Evolutionary conservation across 139 green algal species (phyloP), one percentile per base, ranked within the genome.

Genomic region (Desmodesmus armatus): DNA sequence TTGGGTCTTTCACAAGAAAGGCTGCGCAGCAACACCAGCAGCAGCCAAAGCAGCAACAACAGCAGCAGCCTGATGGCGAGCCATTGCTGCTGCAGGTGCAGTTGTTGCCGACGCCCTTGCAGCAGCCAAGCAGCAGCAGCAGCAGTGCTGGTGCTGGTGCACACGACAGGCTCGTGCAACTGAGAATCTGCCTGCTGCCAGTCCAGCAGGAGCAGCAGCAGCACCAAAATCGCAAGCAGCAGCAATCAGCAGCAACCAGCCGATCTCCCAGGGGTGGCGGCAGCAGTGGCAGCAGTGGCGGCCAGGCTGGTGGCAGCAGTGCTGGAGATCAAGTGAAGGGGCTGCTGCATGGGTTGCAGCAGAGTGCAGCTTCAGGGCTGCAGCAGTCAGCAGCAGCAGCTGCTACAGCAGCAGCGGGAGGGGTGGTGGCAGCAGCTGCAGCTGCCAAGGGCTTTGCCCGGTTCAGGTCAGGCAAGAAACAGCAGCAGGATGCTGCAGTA

Each of bases 351-450:
- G 76, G 53, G 21, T 9, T 82, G 55, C 76, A 71, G 11, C 77
- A 83, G 41, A 58, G 58, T 60, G 77, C 77, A 62, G 58, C 60
- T 37, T 47, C 73, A 27, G 73, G 73, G 5, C 73, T 69, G 11
- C 47, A 80, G 15, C 33, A 69, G 9, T 69, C 31, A 23, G 76
- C 55, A n/a, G 55, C 76, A 82, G 76, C 76, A 82, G 76, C 76
- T 39, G 53, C 55, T 2, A 55, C 29, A 11, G 76, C 76, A 55
- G 55, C 58, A 7, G 39, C 49, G 33, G 73, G 25, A 47, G 73
- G 43, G 13, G 63, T 79, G 25, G 31, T 53, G n/a, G 43, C 63
- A n/a, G 43, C 72, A 23, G 40, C 44, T 47, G 72, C 72, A 65
- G 72, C 43, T 15, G 72, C 41, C 23, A 79, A 79, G 39, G 72